These are phyloP conservation scores for Syncephalastrum monosporum DNA, from an alignment of 371 early-diverging fungal genomes.

Conservation along the genomic window DNA sequence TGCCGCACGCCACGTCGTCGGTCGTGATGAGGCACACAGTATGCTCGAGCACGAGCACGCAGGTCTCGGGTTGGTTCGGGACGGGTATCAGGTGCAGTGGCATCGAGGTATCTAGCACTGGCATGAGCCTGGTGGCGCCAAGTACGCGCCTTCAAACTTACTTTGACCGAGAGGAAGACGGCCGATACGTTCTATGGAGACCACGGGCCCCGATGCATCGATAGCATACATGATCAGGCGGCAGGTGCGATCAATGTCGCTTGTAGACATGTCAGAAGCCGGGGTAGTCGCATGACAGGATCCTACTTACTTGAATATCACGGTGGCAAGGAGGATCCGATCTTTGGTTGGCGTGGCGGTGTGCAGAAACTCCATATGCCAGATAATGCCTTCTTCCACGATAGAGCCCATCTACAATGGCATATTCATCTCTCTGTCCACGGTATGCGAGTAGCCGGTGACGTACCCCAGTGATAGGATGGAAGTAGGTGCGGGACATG, in stretches of 20 bases:
- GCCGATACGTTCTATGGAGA: conserved; percentile 31
- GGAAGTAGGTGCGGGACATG: conserved; percentile 29
- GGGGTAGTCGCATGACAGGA: background rate
- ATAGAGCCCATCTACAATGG: conserved; percentile 29
- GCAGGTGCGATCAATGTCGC: conserved; percentile 39
- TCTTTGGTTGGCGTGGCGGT: conserved; percentile 20
- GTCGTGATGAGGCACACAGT: conserved; percentile 10
- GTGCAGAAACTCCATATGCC: conserved; percentile 50
- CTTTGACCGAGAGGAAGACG: conserved; percentile 36
- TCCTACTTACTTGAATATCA: conserved; percentile 34
- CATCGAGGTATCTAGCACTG: conserved; percentile 28
- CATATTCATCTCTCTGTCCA: too few species aligned
- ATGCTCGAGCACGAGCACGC: conserved; percentile 25
- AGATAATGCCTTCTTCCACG: conserved; percentile 42
- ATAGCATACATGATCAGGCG: conserved; percentile 31
- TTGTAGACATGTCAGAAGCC: background rate
- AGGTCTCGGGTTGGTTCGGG: conserved; percentile 27
- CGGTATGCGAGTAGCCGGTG: background rate
- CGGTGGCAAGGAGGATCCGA: conserved; percentile 30
- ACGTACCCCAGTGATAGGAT: conserved; percentile 37
- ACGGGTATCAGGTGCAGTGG: conserved; percentile 40
- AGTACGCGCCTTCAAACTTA: background rate
- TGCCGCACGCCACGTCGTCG: conserved; percentile 31
- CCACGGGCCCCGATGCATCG: conserved; percentile 27
- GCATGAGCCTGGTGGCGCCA: too few species aligned